These are phyloP conservation scores for Phaeotremella fagi DNA, from an alignment of 768 basidiomycete genomes.

Conservation along the genomic window DNA sequence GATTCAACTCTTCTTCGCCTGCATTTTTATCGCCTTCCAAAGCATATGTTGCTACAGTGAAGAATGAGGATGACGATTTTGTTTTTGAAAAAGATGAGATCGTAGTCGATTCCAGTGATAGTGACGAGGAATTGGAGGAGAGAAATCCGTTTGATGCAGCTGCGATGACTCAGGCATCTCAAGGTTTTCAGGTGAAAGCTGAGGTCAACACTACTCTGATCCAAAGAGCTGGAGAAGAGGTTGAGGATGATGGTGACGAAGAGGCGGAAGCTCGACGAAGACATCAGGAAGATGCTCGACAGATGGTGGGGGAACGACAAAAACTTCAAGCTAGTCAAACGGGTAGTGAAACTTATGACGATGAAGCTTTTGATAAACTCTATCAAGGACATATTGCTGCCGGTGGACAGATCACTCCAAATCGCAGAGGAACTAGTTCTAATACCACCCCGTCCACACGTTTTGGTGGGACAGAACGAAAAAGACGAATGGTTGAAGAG, in stretches of 20 bases:
- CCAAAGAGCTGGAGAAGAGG: conserved; percentile 4
- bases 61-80: conserved; percentile 11
- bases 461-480: conserved; percentile 9
- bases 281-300: conserved; percentile 27
- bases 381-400: conserved; percentile 24
- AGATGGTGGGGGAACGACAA: conserved; percentile 33
- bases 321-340: conserved; percentile 23
- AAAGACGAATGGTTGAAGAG: conserved; percentile 27
- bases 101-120: conserved; percentile 1
- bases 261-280: conserved; percentile 32
- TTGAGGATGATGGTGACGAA: conserved; percentile 46
- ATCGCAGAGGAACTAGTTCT: conserved; percentile 4
- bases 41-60: conserved; percentile 1
- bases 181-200: conserved; percentile 12
- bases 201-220: conserved; percentile 31
- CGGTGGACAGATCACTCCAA: conserved; percentile 19
- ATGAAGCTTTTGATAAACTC: conserved; percentile 37
- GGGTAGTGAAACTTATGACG: conserved; percentile 26
- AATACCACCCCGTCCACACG: conserved; percentile 22
- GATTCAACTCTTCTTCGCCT: conserved; percentile 4
- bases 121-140: conserved; percentile 20
- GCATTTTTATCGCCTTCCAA: conserved; percentile 8
- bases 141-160: conserved; percentile 34
- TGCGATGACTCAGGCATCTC: conserved; percentile 34
- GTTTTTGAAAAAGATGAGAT: conserved; percentile 46